Evolutionary conservation across 2,329 filamentous ascomycete species (phyloP), one percentile per base, ranked within the genome.

Genomic region (Chalaropsis ovoidea): DNA sequence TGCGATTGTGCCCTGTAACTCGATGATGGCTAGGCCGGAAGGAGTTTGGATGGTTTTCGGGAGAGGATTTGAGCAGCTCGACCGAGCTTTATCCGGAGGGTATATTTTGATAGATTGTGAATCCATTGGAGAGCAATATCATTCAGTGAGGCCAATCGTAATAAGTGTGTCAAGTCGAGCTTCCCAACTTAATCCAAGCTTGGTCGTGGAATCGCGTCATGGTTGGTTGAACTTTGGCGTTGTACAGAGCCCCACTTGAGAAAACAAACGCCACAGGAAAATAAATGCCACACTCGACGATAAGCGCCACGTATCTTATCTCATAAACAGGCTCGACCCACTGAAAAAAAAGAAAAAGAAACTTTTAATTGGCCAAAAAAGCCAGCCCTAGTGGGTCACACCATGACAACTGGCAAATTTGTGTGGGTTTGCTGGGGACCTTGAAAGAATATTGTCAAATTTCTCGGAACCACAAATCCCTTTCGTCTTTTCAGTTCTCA

Each of bases 1-100:
- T 74, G 95, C 93, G 76, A 99, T 86, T 15, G 85, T 90, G 68
- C 92, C 94, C 78, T 99, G 94, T 15, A 99, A 83, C 77, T 97
- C 94, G 66, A 99, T 80, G 58, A 99, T 80, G 19, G 93, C 93
- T 49, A 96, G 83, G 62, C 94, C 94, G 0, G 88, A 86, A 0
- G 94, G 94, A 0, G 93, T 96, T 71, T 92, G 89, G 17, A 97
- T 83, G 68, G 96, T 80, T n/a, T 82, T 75, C 1, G 94, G 94
- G 3, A 97, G 82, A 3, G 89, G 86, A 67, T 75, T 81, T 1
- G 71, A 64, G n/a, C 69, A 39, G 31, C 49, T 60, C 15, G 58
- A 52, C 5, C 70, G 35, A 22, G 67, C 65, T 15, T 70, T 66
- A 24, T 71, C 70, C 0, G 70, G 73, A 8, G 76, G 78, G 68